Base-by-base conservation (phyloP, 305 asterid genomes). In the Stenogyne calaminthoides region DNA sequence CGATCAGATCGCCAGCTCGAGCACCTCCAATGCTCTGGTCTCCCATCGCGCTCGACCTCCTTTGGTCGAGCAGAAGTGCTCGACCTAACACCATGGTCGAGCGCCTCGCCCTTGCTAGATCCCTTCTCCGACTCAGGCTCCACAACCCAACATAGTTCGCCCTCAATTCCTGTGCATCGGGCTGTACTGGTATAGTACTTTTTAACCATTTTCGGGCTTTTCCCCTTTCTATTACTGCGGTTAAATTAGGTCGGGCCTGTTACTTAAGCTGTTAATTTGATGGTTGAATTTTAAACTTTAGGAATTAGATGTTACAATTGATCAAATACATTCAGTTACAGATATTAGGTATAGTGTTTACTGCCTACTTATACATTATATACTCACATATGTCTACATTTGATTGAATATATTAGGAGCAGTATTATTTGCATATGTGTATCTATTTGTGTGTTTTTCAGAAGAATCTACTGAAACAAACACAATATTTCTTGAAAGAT, bases 131-230 rank as follows among this genome's bases (percentile, higher is more conserved):
- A n/a, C n/a, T n/a, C n/a, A n/a, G n/a, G n/a, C n/a, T n/a, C n/a
- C n/a, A n/a, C n/a, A n/a, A n/a, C n/a, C n/a, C 69, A 56, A 51
- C 72, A 75, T 49, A 76, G 16, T 39, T 80, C 83, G 52, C 86
- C 88, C 44, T 65, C 97, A 14, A 85, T 91, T 19, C 90, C 93
- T 11, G 96, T 96, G 20, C 96, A 93, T 80, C 93, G 96, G 14
- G 90, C 92, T 29, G 85, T 93, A 44, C 71, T 91, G 95, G 97
- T 93, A 86, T 70, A 11, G n/a, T 19, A 27, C 20, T 42, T 12
- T 75, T 49, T 62, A 58, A 12, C 1, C 16, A 14, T 15, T 32
- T 69, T 10, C 58, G 36, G 10, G 47, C 15, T 19, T 19, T 7
- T 7, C 39, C 56, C 36, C 25, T 63, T 29, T 1, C n/a, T 4